phyloP scores from a whole-genome alignment of 2,329 filamentous ascomycete genomes.

The Neonectria punicea region DNA sequence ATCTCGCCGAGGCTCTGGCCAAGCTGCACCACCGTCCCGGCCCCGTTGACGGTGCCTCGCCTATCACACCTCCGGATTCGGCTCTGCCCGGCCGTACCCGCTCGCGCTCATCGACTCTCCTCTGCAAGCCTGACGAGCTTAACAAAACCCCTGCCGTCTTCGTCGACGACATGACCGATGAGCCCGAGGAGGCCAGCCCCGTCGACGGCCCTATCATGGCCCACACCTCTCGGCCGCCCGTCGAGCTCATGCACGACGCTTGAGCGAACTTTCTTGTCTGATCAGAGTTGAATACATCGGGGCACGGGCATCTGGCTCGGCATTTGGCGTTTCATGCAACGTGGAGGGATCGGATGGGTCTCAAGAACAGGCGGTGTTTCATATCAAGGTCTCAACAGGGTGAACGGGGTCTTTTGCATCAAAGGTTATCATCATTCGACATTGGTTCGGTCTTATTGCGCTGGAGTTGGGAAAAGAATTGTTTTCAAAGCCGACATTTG shows the following conservation, averaged over 20 bases:
- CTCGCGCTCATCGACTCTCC: constrained; percentile 72
- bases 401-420: constrained; percentile 8
- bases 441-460: constrained; percentile 15
- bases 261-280: constrained; percentile 28
- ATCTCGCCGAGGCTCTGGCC: constrained; percentile 73
- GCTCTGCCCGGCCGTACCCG: constrained; percentile 49
- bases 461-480: constrained; percentile 37
- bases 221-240: constrained; percentile 70
- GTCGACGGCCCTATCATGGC: constrained; percentile 62
- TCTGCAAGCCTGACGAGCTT: constrained; percentile 70
- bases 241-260: constrained; percentile 69
- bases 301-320: background rate
- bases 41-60: constrained; percentile 52
- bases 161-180: constrained; percentile 74
- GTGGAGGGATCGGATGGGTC: constrained; percentile 4
- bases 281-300: background rate
- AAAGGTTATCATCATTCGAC: constrained; percentile 16
- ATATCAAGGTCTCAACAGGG: constrained; percentile 12
- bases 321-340: constrained; percentile 33
- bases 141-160: constrained; percentile 72
- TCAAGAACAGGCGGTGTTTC: constrained; percentile 17
- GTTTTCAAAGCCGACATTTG: constrained; percentile 18
- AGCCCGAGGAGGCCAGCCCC: constrained; percentile 57
- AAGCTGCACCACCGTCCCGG: constrained; percentile 64
- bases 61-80: constrained; percentile 47